Conservation (phyloP, 345 rosid genomes). For the Arabis hirsuta region DNA sequence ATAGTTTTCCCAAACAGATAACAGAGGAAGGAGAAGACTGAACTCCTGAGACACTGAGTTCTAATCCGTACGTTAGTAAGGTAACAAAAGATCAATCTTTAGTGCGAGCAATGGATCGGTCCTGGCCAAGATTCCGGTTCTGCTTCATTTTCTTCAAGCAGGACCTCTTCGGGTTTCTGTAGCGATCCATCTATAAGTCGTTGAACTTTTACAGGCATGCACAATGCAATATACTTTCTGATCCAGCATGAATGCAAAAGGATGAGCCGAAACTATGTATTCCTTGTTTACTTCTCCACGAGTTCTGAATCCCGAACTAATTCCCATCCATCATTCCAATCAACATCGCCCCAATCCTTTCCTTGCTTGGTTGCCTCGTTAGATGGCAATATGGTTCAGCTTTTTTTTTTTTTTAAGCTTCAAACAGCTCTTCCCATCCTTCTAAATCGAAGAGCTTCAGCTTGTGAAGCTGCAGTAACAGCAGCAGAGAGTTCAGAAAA, state of each 20-base stretch:
- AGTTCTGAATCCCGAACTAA: constrained; percentile 81
- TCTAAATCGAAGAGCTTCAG: constrained; percentile 63
- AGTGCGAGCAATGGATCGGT: constrained; percentile 55
- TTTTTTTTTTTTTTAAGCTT: constrained; percentile 42
- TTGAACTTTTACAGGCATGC: constrained; percentile 51
- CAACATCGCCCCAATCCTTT: constrained; percentile 73
- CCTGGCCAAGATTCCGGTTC: constrained; percentile 40
- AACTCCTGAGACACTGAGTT: constrained; percentile 55
- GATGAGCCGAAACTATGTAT: constrained; percentile 53
- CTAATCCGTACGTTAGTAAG: constrained; percentile 63
- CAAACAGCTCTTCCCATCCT: constrained; percentile 92
- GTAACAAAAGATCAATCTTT: constrained; percentile 71
- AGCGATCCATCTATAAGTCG: constrained; percentile 67
- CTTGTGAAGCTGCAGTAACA: constrained; percentile 55
- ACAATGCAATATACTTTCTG: constrained; percentile 46
- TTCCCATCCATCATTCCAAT: constrained; percentile 99
- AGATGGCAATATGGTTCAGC: constrained; percentile 51
- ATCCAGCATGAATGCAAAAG: constrained; percentile 88
- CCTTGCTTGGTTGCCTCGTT: constrained; percentile 52
- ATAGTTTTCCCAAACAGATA: constrained; percentile 68
- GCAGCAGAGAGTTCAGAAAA: constrained; percentile 66
- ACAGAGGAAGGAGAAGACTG: constrained; percentile 71
- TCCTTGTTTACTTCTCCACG: constrained; percentile 49
- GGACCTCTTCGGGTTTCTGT: constrained; percentile 53
- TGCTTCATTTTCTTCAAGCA: constrained; percentile 67